Percentiles rank a stretch among this genome's conserved stretches.
These are phyloP conservation scores for Coemansia asiatica DNA, from an alignment of 192 early-diverging fungal genomes.

Conservation along the genomic window DNA sequence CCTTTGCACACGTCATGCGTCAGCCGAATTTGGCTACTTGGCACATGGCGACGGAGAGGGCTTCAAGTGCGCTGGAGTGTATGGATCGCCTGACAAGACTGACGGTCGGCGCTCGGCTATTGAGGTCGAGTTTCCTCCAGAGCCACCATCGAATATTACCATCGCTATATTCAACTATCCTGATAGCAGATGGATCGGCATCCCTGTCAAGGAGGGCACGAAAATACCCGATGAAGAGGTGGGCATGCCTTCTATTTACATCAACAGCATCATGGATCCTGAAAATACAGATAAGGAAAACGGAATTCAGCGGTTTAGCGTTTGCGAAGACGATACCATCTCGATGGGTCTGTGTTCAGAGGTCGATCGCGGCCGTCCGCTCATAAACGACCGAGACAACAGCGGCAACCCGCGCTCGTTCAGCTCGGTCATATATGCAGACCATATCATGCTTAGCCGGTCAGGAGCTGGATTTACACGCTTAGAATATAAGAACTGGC, in stretches of 20 bases:
- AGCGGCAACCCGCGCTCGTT: constrained; percentile 38
- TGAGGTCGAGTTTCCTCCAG: constrained; percentile 42
- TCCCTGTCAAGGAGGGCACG: constrained; percentile 38
- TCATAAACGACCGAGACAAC: constrained; percentile 56
- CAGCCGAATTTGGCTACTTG: constrained; percentile 37
- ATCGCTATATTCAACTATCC: constrained; percentile 44
- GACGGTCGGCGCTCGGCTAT: constrained; percentile 31
- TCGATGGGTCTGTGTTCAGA: constrained; percentile 57
- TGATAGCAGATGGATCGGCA: constrained; percentile 48
- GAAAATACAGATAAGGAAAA: constrained; percentile 7
- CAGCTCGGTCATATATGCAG: constrained; percentile 37
- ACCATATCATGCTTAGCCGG: constrained; percentile 47
- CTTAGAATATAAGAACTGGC: constrained; percentile 31
- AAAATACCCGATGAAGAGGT: constrained; percentile 36
- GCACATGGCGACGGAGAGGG: constrained; percentile 45
- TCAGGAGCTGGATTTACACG: constrained; percentile 40
- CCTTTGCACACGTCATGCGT: constrained; percentile 3
- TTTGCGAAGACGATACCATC: constrained; percentile 60
- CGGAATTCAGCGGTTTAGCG: constrained; percentile 31
- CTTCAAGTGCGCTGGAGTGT: constrained; percentile 51
- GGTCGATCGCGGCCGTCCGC: constrained; percentile 55
- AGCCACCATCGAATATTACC: constrained; percentile 43
- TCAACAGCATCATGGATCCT: constrained; percentile 13
- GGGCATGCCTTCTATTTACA: constrained; percentile 19
- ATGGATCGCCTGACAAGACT: constrained; percentile 20